phyloP scores from a whole-genome alignment of 345 rosid species.

The Ailanthus altissimus region DNA sequence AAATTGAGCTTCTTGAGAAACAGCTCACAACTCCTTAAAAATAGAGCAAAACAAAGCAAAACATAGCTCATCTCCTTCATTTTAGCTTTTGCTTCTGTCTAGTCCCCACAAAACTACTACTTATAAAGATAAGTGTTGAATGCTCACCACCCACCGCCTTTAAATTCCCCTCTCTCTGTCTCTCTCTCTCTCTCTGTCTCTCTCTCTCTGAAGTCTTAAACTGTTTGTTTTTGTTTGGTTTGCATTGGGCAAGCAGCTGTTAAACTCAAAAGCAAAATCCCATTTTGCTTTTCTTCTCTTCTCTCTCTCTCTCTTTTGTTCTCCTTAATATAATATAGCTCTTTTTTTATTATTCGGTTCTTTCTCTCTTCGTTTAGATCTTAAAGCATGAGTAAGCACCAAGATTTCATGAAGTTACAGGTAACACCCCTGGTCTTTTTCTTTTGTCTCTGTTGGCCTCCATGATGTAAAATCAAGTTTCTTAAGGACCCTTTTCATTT shows the following conservation, averaged over 20 bases:
- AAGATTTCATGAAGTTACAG: slow-evolving; percentile 26
- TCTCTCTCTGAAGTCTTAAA: too few species aligned
- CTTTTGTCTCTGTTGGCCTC: not conserved
- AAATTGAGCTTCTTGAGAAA: not conserved
- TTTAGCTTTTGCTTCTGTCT: not conserved
- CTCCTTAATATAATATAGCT: not conserved
- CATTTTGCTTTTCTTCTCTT: not conserved
- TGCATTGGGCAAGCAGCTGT: too few species aligned
- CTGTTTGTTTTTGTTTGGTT: too few species aligned
- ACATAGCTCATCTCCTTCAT: not conserved
- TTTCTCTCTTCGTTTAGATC: not conserved
- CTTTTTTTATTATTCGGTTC: not conserved
- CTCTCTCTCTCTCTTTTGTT: not conserved
- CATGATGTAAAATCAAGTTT: not conserved
- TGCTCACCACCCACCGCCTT: slow-evolving; percentile 14
- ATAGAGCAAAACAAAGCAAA: not conserved
- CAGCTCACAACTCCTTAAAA: not conserved
- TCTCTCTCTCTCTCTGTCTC: not conserved
- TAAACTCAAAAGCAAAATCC: not conserved
- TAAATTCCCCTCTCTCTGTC: not conserved
- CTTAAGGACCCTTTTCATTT: not conserved
- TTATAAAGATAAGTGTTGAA: slow-evolving; percentile 2
- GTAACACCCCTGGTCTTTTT: not conserved
- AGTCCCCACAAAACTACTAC: not conserved
- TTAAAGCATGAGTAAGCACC: slow-evolving; percentile 10